Evolutionary conservation across 345 rosid species (phyloP).

Genomic region (Capsella bursapastoris): DNA sequence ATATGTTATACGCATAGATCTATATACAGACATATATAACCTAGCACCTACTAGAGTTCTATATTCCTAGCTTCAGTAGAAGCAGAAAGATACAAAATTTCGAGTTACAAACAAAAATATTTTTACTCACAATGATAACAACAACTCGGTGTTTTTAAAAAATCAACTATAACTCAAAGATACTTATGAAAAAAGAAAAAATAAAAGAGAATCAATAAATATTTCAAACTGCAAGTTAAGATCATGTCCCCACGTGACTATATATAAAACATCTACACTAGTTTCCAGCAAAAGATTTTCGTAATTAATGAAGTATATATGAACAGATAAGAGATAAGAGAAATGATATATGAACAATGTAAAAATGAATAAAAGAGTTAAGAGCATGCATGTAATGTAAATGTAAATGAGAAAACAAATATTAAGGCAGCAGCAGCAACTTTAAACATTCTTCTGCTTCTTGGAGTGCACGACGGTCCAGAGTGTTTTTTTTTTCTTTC

Average conservation of each 20-base stretch:
- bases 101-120: slow-evolving; percentile 38
- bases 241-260: slow-evolving; percentile 30
- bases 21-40: not conserved
- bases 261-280: not conserved
- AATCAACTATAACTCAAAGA: slow-evolving; percentile 4
- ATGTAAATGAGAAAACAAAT: slow-evolving; percentile 27
- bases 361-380: not conserved
- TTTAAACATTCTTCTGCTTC: slow-evolving; percentile 46
- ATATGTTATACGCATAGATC: slow-evolving; percentile 19
- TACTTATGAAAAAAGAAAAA: slow-evolving; percentile 9
- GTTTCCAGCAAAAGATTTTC: slow-evolving; percentile 8
- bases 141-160: slow-evolving; percentile 31
- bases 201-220: not conserved
- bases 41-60: slow-evolving; percentile 35
- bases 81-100: slow-evolving; percentile 41
- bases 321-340: not conserved
- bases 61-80: slow-evolving; percentile 39
- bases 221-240: slow-evolving; percentile 33
- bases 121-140: slow-evolving; percentile 41
- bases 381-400: slow-evolving; percentile 22
- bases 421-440: slow-evolving; percentile 24
- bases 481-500: not conserved
- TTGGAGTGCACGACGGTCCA: slow-evolving; percentile 43
- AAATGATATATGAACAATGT: not conserved
- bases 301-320: slow-evolving; percentile 15